A percentile compares a stretch with the other conserved stretches of the same genome.
phyloP scores from a whole-genome alignment of 306 rosid genomes.

The Abrus precatorius region DNA sequence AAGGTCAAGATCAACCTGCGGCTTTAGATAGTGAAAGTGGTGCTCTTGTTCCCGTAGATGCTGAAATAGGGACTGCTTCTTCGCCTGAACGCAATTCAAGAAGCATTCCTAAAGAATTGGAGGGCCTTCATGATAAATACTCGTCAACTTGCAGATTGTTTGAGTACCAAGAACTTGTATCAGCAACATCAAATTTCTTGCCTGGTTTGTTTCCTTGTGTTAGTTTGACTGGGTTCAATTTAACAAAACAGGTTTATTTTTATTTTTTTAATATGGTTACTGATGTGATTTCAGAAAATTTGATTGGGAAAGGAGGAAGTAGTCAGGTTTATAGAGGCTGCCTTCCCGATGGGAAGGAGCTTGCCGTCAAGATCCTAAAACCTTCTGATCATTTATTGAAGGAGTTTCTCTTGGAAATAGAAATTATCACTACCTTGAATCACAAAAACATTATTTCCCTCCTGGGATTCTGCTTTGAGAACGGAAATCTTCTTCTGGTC shows the following conservation, averaged over 20 bases:
- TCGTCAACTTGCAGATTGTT: slow-evolving; percentile 83
- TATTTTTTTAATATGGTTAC: slow-evolving; percentile 5
- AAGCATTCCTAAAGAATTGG: slow-evolving; percentile 72
- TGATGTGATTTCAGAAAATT: slow-evolving; percentile 70
- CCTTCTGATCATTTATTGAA: slow-evolving; percentile 81
- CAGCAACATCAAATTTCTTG: slow-evolving; percentile 86
- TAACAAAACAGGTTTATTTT: neutral
- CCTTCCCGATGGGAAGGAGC: slow-evolving; percentile 89
- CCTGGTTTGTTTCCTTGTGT: slow-evolving; percentile 64
- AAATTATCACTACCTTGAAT: slow-evolving; percentile 80
- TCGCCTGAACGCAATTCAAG: slow-evolving; percentile 56
- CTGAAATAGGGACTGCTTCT: slow-evolving; percentile 49
- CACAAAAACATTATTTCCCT: slow-evolving; percentile 93
- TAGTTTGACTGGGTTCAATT: slow-evolving; percentile 33
- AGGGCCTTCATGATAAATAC: slow-evolving; percentile 86
- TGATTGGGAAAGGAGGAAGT: slow-evolving; percentile 95
- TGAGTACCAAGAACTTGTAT: slow-evolving; percentile 72
- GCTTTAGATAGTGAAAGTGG: slow-evolving; percentile 72
- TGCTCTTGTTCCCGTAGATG: slow-evolving; percentile 75
- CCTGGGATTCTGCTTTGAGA: slow-evolving; percentile 92
- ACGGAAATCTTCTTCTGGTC: slow-evolving; percentile 82
- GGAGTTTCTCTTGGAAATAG: slow-evolving; percentile 88
- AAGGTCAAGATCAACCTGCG: slow-evolving; percentile 50
- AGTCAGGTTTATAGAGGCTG: slow-evolving; percentile 91
- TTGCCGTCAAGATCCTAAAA: slow-evolving; percentile 91